A percentile compares a stretch with the other conserved stretches of the same genome.
phyloP scores from a whole-genome alignment of 495 filamentous ascomycete species.

The Penicillium silybi region DNA sequence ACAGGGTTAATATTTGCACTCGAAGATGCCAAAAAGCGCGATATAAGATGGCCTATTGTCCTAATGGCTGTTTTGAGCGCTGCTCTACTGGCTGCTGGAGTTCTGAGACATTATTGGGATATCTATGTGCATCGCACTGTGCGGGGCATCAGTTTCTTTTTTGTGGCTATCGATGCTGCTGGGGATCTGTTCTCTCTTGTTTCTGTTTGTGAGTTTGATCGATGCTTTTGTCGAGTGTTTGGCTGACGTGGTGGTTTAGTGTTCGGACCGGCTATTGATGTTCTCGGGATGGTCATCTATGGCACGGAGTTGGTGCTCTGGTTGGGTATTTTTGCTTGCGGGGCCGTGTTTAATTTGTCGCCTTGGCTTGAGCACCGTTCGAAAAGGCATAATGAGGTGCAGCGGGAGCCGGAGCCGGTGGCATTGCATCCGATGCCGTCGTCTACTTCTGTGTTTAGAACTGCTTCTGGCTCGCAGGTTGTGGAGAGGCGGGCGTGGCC shows the following conservation, averaged over 20 bases:
- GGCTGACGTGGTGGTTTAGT: constrained; percentile 26
- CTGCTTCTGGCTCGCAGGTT: constrained; percentile 35
- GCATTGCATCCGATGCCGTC: constrained; percentile 49
- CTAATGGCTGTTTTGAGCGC: constrained; percentile 61
- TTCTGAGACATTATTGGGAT: constrained; percentile 54
- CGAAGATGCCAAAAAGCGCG: constrained; percentile 31
- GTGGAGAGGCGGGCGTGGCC: constrained; percentile 12
- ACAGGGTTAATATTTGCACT: constrained; percentile 49
- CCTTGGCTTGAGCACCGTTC: constrained; percentile 42
- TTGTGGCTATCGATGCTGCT: constrained; percentile 60
- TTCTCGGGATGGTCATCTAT: constrained; percentile 59
- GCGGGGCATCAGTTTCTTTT: constrained; percentile 62
- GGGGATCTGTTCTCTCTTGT: constrained; percentile 60
- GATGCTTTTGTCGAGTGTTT: not conserved
- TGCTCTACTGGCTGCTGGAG: constrained; percentile 51
- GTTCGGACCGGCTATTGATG: constrained; percentile 51
- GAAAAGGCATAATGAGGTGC: not conserved
- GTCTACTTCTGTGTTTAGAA: constrained; percentile 55
- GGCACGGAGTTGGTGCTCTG: constrained; percentile 57
- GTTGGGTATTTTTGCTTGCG: constrained; percentile 59
- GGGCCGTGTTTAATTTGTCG: constrained; percentile 54
- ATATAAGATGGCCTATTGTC: constrained; percentile 49
- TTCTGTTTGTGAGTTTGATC: constrained; percentile 40
- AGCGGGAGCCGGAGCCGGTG: constrained; percentile 18
- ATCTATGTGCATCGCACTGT: constrained; percentile 57